A percentile compares a stretch with the other conserved stretches of the same genome.
These are phyloP conservation scores for Lophiostoma macrostomum DNA, from an alignment of 495 filamentous ascomycete genomes.

Conservation along the genomic window DNA sequence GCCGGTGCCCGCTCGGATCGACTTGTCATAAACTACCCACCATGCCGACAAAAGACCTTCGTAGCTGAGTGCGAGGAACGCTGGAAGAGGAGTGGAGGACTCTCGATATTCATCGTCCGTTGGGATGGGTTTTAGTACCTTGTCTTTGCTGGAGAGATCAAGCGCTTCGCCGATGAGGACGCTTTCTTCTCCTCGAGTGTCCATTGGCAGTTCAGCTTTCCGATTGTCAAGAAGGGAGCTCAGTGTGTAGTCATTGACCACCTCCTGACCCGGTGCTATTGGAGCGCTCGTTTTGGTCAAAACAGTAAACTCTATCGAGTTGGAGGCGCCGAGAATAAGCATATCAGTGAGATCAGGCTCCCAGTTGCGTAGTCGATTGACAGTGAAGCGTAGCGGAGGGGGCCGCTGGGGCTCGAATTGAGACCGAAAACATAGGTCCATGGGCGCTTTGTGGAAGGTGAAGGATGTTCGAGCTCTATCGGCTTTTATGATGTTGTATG, in stretches of 20 bases:
- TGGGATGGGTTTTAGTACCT: constrained; percentile 71
- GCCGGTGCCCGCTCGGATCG: constrained; percentile 66
- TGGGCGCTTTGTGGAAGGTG: constrained; percentile 67
- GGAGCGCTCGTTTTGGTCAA: constrained; percentile 67
- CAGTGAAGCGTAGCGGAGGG: constrained; percentile 68
- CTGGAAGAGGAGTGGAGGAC: constrained; percentile 80
- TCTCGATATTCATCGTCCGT: constrained; percentile 67
- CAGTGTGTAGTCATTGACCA: constrained; percentile 62
- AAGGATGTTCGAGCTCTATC: constrained; percentile 52
- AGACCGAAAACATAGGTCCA: constrained; percentile 68
- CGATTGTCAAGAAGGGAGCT: constrained; percentile 74
- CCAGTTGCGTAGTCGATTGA: constrained; percentile 71
- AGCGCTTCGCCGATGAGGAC: constrained; percentile 73
- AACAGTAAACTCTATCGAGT: constrained; percentile 71
- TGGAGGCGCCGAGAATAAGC: constrained; percentile 78
- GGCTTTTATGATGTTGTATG: constrained; percentile 72
- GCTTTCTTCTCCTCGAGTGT: constrained; percentile 56
- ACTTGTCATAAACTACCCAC: constrained; percentile 89
- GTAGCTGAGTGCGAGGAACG: constrained; percentile 80
- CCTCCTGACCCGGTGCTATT: constrained; percentile 53
- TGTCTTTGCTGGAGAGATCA: constrained; percentile 79
- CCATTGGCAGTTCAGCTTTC: constrained; percentile 63
- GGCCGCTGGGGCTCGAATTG: constrained; percentile 50
- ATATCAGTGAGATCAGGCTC: constrained; percentile 73
- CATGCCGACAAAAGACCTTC: constrained; percentile 81